Base-by-base conservation (phyloP, 108 stramenopile species). In the Skeletonema costatum region DNA sequence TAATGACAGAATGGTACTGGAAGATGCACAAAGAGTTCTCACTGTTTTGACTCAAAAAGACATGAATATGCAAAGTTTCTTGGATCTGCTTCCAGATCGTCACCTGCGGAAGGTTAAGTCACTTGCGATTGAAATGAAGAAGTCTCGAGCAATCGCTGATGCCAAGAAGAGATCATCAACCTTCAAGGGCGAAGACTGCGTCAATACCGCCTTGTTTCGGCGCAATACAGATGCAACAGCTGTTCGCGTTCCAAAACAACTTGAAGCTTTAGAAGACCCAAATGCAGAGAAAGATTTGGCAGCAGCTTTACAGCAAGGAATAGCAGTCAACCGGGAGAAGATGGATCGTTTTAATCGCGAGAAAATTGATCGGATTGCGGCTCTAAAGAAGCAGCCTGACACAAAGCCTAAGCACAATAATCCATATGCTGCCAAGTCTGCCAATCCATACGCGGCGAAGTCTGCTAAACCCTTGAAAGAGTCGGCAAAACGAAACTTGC, bases 1-100 rank as follows among this genome's bases (percentile, higher is more conserved):
- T 17, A 33, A 48, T 35, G 81, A 82, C 38, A 65, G 68, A 64
- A 64, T 42, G 29, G 19, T 77, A 21, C 31, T 83, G 31, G 75
- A 77, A 60, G 68, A 77, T 29, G 30, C 63, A 19, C 72, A 77
- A n/a, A 73, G 68, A 25, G 58, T 83, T 60, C 66, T 83, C 32
- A 38, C 61, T 19, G 42, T 74, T 30, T 61, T 83, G 32, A 48
- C 31, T 6, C 16, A 38, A 19, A 60, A 62, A 50, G 48, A 68
- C n/a, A 21, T 69, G 29, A 67, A 74, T 66, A 53, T 62, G 12
- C 42, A 38, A 32, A 33, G n/a, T 25, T 60, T 83, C 14, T 83
- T 68, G 35, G 53, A 72, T 41, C 44, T 83, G 35, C 62, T 77
- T 21, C 75, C 75, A 30, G 76, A 76, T 33, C 76, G 68, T 32